phyloP scores from a whole-genome alignment of 495 filamentous ascomycete species.

The Penicillium cataractarum region DNA sequence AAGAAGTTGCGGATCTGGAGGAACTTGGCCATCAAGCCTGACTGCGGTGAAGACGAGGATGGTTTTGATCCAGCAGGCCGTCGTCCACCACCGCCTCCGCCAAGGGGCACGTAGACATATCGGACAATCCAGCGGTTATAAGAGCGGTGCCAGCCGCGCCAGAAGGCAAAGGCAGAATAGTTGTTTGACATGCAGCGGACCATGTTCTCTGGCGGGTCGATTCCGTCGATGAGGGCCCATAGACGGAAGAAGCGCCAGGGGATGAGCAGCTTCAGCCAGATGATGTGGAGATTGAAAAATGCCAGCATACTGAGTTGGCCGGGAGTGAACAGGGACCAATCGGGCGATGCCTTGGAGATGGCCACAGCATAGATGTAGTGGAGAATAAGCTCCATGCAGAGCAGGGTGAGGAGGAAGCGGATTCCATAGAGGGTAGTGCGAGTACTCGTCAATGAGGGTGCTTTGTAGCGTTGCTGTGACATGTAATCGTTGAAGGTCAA shows the following conservation, averaged over 20 bases:
- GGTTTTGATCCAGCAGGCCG: slow-evolving; percentile 20
- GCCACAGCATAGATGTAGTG: slow-evolving; percentile 94
- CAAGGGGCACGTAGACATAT: slow-evolving; percentile 93
- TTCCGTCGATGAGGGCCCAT: slow-evolving; percentile 85
- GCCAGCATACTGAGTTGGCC: slow-evolving; percentile 88
- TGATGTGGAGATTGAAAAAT: slow-evolving; percentile 95
- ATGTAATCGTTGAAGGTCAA: slow-evolving; percentile 98
- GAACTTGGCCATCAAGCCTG: slow-evolving; percentile 33
- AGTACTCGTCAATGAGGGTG: slow-evolving; percentile 63
- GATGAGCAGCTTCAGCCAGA: slow-evolving; percentile 96
- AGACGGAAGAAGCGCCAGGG: slow-evolving; percentile 98
- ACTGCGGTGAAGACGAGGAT: slow-evolving; percentile 19
- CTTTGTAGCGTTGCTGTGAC: slow-evolving; percentile 75
- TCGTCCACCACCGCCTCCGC: slow-evolving; percentile 59
- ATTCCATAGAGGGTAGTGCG: slow-evolving; percentile 80
- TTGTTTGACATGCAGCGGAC: slow-evolving; percentile 95
- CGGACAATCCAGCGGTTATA: slow-evolving; percentile 93
- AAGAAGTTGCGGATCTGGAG: slow-evolving; percentile 67
- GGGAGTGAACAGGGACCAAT: slow-evolving; percentile 84
- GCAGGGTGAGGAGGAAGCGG: slow-evolving; percentile 77
- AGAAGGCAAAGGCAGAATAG: slow-evolving; percentile 89
- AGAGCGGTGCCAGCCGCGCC: slow-evolving; percentile 92
- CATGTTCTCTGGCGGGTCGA: slow-evolving; percentile 98
- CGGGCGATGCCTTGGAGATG: slow-evolving; percentile 78
- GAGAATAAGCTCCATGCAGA: slow-evolving; percentile 92